Percentiles rank a stretch among this genome's conserved stretches.
These are phyloP conservation scores for Diutina rugosa DNA, from an alignment of 1,139 yeast genomes.

Conservation along the genomic window DNA sequence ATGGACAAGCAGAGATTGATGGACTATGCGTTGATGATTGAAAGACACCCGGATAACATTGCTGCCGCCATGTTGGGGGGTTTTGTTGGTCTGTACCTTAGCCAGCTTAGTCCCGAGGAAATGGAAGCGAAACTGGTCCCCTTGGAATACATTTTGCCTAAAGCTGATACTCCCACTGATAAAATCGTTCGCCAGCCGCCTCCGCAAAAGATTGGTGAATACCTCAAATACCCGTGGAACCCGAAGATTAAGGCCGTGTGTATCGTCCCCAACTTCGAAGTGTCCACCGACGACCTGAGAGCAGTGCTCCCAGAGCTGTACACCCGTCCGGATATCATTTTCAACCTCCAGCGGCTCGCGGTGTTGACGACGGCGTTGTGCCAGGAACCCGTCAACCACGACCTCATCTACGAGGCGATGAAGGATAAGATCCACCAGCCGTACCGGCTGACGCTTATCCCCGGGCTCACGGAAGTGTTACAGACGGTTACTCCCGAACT, in stretches of 20 bases:
- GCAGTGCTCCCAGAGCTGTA: conserved; percentile 77
- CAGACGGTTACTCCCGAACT: conserved; percentile 70
- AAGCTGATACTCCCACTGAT: conserved; percentile 57
- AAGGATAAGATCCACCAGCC: conserved; percentile 96
- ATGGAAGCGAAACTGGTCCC: conserved; percentile 70
- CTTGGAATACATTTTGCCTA: conserved; percentile 71
- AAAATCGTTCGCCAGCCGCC: conserved; percentile 12
- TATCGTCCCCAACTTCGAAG: conserved; percentile 87
- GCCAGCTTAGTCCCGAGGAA: conserved; percentile 65
- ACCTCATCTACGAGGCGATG: conserved; percentile 85
- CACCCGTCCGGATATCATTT: conserved; percentile 73
- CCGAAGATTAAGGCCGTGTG: conserved; percentile 75
- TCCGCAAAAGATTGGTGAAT: conserved; percentile 81
- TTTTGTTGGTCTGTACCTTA: conserved; percentile 85
- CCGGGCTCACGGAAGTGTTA: conserved; percentile 78
- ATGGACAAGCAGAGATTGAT: conserved; percentile 71
- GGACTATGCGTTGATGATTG: conserved; percentile 93
- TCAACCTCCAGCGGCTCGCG: conserved; percentile 53
- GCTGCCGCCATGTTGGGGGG: conserved; percentile 99
- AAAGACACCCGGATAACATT: conserved; percentile 95
- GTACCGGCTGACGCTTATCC: conserved; percentile 79
- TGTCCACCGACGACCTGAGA: conserved; percentile 83
- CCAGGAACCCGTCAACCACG: conserved; percentile 67
- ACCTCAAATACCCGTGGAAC: conserved; percentile 77
- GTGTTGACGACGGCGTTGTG: conserved; percentile 63